Base-by-base conservation (phyloP, 2,329 filamentous ascomycete species). In the Endoconidiophora polonica region DNA sequence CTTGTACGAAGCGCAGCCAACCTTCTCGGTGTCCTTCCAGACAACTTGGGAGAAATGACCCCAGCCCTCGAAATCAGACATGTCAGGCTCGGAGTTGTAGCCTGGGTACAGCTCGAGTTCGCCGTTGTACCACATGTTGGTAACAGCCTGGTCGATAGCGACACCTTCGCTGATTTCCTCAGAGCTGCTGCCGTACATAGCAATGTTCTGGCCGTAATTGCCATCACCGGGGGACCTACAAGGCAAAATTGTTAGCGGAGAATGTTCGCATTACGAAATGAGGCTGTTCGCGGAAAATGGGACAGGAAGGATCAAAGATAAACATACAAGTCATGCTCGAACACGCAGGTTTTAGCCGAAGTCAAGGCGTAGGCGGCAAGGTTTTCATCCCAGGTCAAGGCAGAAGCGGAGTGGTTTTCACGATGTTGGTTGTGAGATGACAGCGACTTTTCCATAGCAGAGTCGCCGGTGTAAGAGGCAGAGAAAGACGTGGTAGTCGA, bases 151-250 rank as follows among this genome's bases (percentile, higher is more conserved):
- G 49, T 77, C 76, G 55, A 85, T 70, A 44, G 79, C 73, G 54
- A 63, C 56, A n/a, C 50, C 54, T 22, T 60, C 58, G 45, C 52
- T 55, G 42, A 58, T 56, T 22, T 68, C 63, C 44, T 68, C 57
- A 37, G 58, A 64, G 24, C 64, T 63, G 45, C 64, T 64, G 44
- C 66, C 72, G 61, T 64, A 72, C 57, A 81, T 79, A 60, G 85
- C 90, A 53, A 96, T 81, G 74, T 96, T 98, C 69, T 98, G 91
- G 55, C 91, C 91, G 61, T 91, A 93, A 42, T 73, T 71, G 50
- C 77, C 77, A 46, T 68, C 71, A 55, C 76, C 75, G 44, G 74
- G 68, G 23, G 68, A 62, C 58, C 73, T 78, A 58, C 53, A 40
- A 1, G 26, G 26, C 26, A 33, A 33, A 33, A 24, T 23, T 16